These are phyloP conservation scores for Pichia scutulata DNA, from an alignment of 805 yeast genomes.

Conservation along the genomic window DNA sequence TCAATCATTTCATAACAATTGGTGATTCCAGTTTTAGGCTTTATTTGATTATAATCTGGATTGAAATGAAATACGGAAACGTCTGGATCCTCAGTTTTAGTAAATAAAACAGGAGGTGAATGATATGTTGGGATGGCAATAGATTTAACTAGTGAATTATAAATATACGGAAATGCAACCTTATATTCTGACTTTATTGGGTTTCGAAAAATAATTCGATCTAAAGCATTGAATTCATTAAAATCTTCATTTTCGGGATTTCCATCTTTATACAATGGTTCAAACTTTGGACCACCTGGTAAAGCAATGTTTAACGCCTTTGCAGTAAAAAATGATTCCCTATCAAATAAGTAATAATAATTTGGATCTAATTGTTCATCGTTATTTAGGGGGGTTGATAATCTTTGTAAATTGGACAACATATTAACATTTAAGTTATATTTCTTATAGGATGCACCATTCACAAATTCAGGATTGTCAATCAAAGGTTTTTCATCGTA, in stretches of 20 bases:
- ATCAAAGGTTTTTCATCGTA: constrained; percentile 69
- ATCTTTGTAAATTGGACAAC: constrained; percentile 57
- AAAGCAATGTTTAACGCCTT: constrained; percentile 80
- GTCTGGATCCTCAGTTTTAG: constrained; percentile 41
- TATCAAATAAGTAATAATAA: constrained; percentile 65
- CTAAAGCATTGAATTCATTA: constrained; percentile 86
- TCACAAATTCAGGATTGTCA: constrained; percentile 47
- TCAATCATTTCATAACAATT: constrained; percentile 12
- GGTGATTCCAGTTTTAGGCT: constrained; percentile 18
- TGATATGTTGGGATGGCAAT: constrained; percentile 59
- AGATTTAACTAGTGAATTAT: constrained; percentile 66
- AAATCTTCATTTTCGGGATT: constrained; percentile 65
- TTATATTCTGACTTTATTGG: constrained; percentile 76
- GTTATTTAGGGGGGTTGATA: constrained; percentile 65
- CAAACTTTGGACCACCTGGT: constrained; percentile 96
- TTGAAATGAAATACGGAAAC: constrained; percentile 51
- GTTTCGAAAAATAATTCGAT: constrained; percentile 72
- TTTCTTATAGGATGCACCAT: constrained; percentile 68
- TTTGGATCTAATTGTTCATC: constrained; percentile 48
- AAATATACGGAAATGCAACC: constrained; percentile 80
- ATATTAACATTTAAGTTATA: constrained; percentile 61
- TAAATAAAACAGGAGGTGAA: constrained; percentile 48
- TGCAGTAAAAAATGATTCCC: constrained; percentile 77
- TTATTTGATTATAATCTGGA: constrained; percentile 49
- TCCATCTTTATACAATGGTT: constrained; percentile 65